A percentile compares a stretch with the other conserved stretches of the same genome.
phyloP scores from a whole-genome alignment of 305 asterid species.

The Fraxinus sp. region DNA sequence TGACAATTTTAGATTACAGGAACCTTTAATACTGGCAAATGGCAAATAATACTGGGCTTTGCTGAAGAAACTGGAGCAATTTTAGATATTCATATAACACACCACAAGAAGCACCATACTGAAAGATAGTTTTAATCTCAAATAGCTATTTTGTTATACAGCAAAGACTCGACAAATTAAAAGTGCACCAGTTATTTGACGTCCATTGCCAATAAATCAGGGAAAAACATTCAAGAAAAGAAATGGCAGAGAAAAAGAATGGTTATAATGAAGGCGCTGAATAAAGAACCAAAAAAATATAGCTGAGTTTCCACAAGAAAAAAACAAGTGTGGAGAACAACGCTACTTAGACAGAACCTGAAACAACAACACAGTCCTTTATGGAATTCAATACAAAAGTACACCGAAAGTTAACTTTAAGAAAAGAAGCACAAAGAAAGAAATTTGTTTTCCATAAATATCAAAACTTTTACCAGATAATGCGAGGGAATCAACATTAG shows the following conservation, averaged over 20 bases:
- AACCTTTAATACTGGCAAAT: not conserved
- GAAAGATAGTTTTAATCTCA: not conserved
- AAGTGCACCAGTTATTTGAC: not conserved
- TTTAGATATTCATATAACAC: slow-evolving; percentile 1
- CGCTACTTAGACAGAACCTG: slow-evolving; percentile 14
- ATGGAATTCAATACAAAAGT: slow-evolving; percentile 3
- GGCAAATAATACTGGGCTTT: not conserved
- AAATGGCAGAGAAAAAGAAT: slow-evolving; percentile 13
- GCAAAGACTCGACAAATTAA: slow-evolving; percentile 4
- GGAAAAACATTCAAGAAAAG: slow-evolving; percentile 9
- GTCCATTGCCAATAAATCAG: slow-evolving; percentile 4
- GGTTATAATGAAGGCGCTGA: slow-evolving; percentile 10
- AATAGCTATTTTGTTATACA: slow-evolving; percentile 15
- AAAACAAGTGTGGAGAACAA: not conserved
- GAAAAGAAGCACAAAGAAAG: slow-evolving; percentile 8
- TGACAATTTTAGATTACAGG: slow-evolving; percentile 20
- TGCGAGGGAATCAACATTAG: slow-evolving; percentile 14
- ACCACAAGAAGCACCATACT: not conserved
- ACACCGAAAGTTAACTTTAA: slow-evolving; percentile 15
- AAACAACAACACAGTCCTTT: slow-evolving; percentile 12
- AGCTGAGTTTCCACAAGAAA: slow-evolving; percentile 20
- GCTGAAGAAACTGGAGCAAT: slow-evolving; percentile 10
- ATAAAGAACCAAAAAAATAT: slow-evolving; percentile 11
- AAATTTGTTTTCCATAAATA: not conserved
- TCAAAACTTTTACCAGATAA: slow-evolving; percentile 21